These are phyloP conservation scores for Jackrogersella minutella DNA, from an alignment of 495 filamentous ascomycete species.

Conservation along the genomic window DNA sequence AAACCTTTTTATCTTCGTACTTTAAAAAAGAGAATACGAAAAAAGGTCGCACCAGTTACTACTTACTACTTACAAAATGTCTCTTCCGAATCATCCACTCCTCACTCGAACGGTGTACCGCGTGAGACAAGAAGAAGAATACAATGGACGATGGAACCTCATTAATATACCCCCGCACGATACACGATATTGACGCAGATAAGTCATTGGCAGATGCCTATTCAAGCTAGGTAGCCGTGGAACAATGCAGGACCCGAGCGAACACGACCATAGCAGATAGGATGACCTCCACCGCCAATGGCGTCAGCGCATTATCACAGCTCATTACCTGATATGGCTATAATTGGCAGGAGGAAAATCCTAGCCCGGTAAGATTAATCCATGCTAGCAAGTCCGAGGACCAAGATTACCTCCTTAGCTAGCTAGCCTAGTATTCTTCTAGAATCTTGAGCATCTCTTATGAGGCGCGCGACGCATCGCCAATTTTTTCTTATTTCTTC, in stretches of 20 bases:
- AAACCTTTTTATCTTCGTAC: no score
- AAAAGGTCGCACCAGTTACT: not conserved
- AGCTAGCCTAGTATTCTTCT: not conserved
- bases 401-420: not conserved
- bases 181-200: slow-evolving; percentile 28
- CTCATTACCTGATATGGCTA: slow-evolving; percentile 23
- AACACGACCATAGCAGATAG: slow-evolving; percentile 26
- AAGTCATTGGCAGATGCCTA: slow-evolving; percentile 32
- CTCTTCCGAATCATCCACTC: not conserved
- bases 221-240: slow-evolving; percentile 25
- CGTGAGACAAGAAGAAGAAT: slow-evolving; percentile 1
- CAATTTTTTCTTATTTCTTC: not conserved
- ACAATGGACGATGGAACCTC: slow-evolving; percentile 9
- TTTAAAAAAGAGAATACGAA: no score
- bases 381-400: slow-evolving; percentile 25
- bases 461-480: slow-evolving; percentile 18
- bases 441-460: slow-evolving; percentile 13
- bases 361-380: slow-evolving; percentile 24
- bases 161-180: slow-evolving; percentile 25
- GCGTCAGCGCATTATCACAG: slow-evolving; percentile 30
- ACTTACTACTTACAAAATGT: no score
- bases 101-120: not conserved
- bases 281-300: slow-evolving; percentile 28
- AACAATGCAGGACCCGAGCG: slow-evolving; percentile 7
- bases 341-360: slow-evolving; percentile 12